Evolutionary conservation across 345 rosid species (phyloP).

Genomic region (Gossypium rotundifolium): DNA sequence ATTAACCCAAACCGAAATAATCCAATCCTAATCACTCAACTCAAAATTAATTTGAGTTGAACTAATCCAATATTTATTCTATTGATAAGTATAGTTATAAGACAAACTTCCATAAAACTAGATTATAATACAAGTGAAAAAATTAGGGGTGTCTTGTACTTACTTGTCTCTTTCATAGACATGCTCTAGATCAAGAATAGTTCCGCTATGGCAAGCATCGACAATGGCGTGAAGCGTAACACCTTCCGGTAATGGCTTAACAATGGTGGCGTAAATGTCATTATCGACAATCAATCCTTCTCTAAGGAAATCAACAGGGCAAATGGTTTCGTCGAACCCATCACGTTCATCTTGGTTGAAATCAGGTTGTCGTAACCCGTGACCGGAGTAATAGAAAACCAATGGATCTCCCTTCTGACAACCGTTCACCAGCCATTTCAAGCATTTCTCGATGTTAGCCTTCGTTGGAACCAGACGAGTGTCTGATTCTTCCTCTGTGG

Average conservation of each 20-base stretch:
- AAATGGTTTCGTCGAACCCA: conserved; percentile 56
- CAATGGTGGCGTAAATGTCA: neutral
- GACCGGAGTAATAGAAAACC: conserved; percentile 58
- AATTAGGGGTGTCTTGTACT: neutral
- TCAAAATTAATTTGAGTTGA: no score
- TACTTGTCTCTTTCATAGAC: conserved; percentile 31
- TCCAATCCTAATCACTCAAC: no score
- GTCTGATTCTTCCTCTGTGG: conserved; percentile 33
- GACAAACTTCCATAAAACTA: no score
- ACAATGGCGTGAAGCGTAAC: conserved; percentile 1
- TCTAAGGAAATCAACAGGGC: conserved; percentile 44
- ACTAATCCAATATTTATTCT: no score
- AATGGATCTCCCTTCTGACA: conserved; percentile 38
- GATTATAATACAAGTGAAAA: no score
- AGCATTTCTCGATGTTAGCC: conserved; percentile 33
- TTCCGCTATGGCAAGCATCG: neutral
- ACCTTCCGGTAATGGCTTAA: neutral
- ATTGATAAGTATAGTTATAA: no score
- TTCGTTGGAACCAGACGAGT: conserved; percentile 31
- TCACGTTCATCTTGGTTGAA: conserved; percentile 38
- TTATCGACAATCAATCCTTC: conserved; percentile 41
- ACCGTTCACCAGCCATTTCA: conserved; percentile 49
- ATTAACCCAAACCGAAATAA: no score
- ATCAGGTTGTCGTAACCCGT: conserved; percentile 48
- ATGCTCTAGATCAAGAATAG: conserved; percentile 37